Evolutionary conservation across 306 rosid genomes (phyloP), one percentile per base, ranked within the genome.

Genomic region (Clitoria ternatea): DNA sequence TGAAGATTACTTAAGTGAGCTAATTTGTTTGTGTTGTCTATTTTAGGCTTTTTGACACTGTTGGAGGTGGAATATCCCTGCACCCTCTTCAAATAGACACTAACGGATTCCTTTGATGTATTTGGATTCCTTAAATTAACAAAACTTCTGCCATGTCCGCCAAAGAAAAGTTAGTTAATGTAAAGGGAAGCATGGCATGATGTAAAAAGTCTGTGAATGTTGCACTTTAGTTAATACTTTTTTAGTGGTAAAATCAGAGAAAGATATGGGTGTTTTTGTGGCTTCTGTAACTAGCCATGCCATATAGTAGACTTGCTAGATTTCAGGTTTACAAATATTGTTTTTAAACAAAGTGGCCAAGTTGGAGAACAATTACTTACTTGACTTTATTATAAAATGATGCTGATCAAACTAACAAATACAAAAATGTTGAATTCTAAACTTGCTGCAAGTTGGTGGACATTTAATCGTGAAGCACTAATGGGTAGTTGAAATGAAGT

Each of bases 361-460:
- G 53, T 61, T 70, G 66, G 32, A 40, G 27, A 39, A 39, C 54
- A 56, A 59, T 47, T 33, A 78, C 73, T 2, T 54, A 63, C 45
- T 44, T 33, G 42, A 64, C 35, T 54, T 71, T n/a, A 33, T 24
- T 36, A 33, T 72, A 33, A 35, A 44, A 45, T 36, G 32, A 56
- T 36, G 45, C 17, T 35, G 29, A 57, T 61, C 54, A 37, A 56
- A 79, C 37, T 66, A 48, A 67, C n/a, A 47, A 49, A 49, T 40
- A 6, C 69, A 68, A 17, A 33, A 36, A 6, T 47, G 35, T 60
- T 73, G 79, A 66, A 73, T 73, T 37, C 61, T 19, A 56, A 22
- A 29, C 49, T 19, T 66, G 64, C 75, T 72, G 59, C 35, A 6
- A 57, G 50, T 57, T 79, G 33, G 79, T 73, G 83, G 83, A 66